Evolutionary conservation across 2,329 filamentous ascomycete species (phyloP), one percentile per base, ranked within the genome.

Genomic region (Cytospora leucostoma): DNA sequence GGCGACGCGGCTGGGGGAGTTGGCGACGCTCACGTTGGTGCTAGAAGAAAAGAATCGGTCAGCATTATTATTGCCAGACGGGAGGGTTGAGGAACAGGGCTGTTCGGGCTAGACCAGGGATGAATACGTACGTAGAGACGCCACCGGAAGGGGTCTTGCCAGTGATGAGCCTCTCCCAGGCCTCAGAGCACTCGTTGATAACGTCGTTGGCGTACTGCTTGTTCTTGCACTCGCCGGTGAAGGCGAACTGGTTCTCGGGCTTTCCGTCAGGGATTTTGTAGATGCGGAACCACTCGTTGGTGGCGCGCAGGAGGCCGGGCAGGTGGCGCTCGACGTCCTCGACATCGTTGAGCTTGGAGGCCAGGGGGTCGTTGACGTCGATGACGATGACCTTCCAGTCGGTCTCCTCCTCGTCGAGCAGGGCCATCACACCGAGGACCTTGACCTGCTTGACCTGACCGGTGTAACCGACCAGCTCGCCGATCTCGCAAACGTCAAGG

Each of bases 331-430:
- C 95, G 71, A 99, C 95, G 77, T 99, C 95, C 87, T 98, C 95
- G 68, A 98, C 89, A 78, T 98, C 94, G 83, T 99, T 94, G 77
- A 99, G 90, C 88, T 97, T 97, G 75, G 91, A 81, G 63, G 95
- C 95, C 69, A 99, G 86, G 71, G 95, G 94, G 83, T 99, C 95
- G 82, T 98, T 97, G 78, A 97, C 82, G 77, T 99, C 95, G 76
- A 99, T 96, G 80, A 98, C 95, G 73, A 99, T 98, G 83, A 99
- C 92, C 89, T 99, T 99, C 95, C 95, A 99, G 87, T 99, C 95
- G 69, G 95, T 99, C 89, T 99, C 95, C 80, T 96, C 95, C 87
- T 99, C 95, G 74, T 99, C 95, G 69, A 99, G 91, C 70, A 99
- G 88, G 71, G 95, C 95, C 95, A 99, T 99, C 77, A 98, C 93